Evolutionary conservation across 345 rosid genomes (phyloP), one percentile per base, ranked within the genome.

Genomic region (Durio zibethinus): DNA sequence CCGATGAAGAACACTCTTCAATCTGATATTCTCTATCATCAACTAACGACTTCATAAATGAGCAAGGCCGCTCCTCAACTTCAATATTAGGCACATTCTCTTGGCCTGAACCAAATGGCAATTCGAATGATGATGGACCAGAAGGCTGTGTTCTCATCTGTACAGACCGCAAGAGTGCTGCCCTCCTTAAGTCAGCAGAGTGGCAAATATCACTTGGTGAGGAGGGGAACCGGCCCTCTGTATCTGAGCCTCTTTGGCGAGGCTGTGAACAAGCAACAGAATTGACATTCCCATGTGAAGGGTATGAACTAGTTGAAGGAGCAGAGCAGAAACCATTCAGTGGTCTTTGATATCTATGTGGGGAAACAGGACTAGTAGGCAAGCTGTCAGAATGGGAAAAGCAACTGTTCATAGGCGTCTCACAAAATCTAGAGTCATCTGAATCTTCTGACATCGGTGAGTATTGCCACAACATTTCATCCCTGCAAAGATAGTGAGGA

Each of bases 121-220:
- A 78, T 68, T 88, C 93, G 76, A 75, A 83, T 0, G 87, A 68
- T 15, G 88, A 75, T 31, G 77, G 62, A 61, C 85, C 82, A 23
- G 87, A 80, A 38, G 99, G 95, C 36, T 94, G 95, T 31, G 95
- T 80, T 83, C 97, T 94, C 94, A 97, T 92, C 84, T 97, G 97
- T 77, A 97, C 97, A 31, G 98, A 97, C 78, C 97, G 90, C 83
- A 97, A 82, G 62, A 97, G 89, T 10, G 99, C 97, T 35, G 97
- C 89, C 75, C 97, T 91, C 74, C 97, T 90, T 78, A 97, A 82
- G 83, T 94, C 97, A 43, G 97, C 95, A 3, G 97, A 92, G 86
- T 97, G 97, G 79, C 98, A 92, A 74, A 97, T 97, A 80, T 97
- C 98, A 67, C 98, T 97, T 33, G 98, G 98, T 23, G 99, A 94